These are phyloP conservation scores for Chondrus crispus DNA, from an alignment of 23 red algal species.

Conservation along the genomic window DNA sequence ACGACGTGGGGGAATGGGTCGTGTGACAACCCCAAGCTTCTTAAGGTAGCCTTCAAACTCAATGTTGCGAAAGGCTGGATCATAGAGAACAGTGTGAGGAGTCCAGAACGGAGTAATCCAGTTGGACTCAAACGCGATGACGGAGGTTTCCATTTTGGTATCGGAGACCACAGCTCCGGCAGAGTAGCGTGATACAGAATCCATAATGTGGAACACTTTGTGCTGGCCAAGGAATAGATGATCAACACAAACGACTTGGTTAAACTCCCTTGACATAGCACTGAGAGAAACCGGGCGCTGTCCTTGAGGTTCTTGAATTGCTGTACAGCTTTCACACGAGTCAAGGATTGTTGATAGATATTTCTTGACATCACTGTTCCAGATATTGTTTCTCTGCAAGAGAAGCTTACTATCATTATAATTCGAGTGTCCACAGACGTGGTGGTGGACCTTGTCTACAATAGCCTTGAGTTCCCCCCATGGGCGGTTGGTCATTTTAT, in stretches of 20 bases:
- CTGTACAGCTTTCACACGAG: neutral
- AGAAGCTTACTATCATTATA: conserved; percentile 17
- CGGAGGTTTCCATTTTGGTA: no score
- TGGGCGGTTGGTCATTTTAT: neutral
- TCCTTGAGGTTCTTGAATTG: neutral
- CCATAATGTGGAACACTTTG: no score
- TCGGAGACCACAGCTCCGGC: no score
- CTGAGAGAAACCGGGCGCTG: neutral
- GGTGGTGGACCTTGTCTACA: conserved; percentile 10
- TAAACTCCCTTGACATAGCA: neutral
- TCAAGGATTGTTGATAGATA: neutral
- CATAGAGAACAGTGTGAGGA: no score
- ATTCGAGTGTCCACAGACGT: conserved; percentile 10
- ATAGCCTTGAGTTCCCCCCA: conserved; percentile 1
- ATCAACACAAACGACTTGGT: neutral
- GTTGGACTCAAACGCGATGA: no score
- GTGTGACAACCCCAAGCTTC: no score
- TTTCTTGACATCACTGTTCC: neutral
- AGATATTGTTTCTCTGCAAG: conserved; percentile 13
- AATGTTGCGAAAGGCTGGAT: no score
- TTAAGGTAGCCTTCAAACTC: no score
- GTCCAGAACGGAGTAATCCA: no score
- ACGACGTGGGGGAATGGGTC: no score
- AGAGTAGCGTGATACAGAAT: no score
- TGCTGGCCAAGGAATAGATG: conserved; percentile 15